Conservation (phyloP, 352 stramenopile genomes). For the Globisporangium radiosum region DNA sequence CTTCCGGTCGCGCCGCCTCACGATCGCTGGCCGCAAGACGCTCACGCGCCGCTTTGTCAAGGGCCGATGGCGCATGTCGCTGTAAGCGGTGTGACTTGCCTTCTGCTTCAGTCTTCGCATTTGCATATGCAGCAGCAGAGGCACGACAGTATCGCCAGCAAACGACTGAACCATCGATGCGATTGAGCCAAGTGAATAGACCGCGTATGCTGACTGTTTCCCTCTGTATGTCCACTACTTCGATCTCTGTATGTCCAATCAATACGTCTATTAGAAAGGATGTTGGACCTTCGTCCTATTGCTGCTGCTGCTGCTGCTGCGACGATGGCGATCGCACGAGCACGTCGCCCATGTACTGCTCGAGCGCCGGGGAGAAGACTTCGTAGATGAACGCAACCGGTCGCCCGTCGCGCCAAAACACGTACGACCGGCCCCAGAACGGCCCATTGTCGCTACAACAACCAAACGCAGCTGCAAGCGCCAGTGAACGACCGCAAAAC, state of each 20-base stretch:
- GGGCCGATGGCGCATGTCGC: slow-evolving; percentile 78
- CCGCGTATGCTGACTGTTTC: neutral
- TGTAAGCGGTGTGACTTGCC: slow-evolving; percentile 16
- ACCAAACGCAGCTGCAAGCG: slow-evolving; percentile 61
- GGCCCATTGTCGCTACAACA: slow-evolving; percentile 25
- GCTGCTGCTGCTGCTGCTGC: no score
- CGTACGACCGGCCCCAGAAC: slow-evolving; percentile 82
- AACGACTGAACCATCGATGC: no score
- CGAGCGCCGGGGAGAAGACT: slow-evolving; percentile 74
- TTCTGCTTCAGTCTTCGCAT: neutral
- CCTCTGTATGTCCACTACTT: neutral
- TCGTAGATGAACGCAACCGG: slow-evolving; percentile 87
- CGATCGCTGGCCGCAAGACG: slow-evolving; percentile 69
- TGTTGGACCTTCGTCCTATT: no score
- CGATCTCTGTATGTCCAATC: slow-evolving; percentile 3
- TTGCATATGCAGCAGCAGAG: neutral
- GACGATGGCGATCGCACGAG: slow-evolving; percentile 13
- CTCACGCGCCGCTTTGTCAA: slow-evolving; percentile 80
- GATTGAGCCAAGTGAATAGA: neutral
- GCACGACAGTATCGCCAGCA: neutral
- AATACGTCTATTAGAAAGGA: no score
- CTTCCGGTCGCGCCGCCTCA: slow-evolving; percentile 71
- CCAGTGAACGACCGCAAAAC: slow-evolving; percentile 49
- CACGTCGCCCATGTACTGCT: slow-evolving; percentile 76
- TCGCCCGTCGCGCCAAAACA: slow-evolving; percentile 78